Evolutionary conservation across 1,139 yeast species (phyloP).

Genomic region (Taphrina deformans): DNA sequence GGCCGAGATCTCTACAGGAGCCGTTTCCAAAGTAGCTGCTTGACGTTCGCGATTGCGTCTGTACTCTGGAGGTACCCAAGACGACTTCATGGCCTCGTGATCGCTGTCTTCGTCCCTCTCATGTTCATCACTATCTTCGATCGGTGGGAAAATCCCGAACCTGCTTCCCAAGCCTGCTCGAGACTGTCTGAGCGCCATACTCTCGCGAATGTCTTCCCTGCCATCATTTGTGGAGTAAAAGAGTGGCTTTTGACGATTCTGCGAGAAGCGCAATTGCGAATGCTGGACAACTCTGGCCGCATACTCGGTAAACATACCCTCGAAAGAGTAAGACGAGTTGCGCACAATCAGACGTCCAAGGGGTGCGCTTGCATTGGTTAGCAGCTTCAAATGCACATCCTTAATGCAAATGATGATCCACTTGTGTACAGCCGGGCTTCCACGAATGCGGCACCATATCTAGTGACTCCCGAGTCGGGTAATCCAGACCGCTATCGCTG

Average conservation of each 20-base stretch:
- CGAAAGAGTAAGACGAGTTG: neutral
- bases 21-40: neutral
- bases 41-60: neutral
- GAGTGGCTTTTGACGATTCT: slow-evolving; percentile 13
- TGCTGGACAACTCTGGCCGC: slow-evolving; percentile 26
- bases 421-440: neutral
- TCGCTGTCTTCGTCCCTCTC: slow-evolving; percentile 14
- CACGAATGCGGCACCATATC: neutral
- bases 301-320: slow-evolving; percentile 15
- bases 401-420: neutral
- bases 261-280: slow-evolving; percentile 20
- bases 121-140: slow-evolving; percentile 12
- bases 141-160: slow-evolving; percentile 11
- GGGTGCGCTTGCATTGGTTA: neutral
- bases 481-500: neutral
- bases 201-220: slow-evolving; percentile 26
- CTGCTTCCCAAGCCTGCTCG: slow-evolving; percentile 15
- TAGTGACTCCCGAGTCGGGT: neutral
- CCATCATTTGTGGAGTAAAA: slow-evolving; percentile 24
- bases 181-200: slow-evolving; percentile 28
- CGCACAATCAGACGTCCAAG: neutral
- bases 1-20: neutral
- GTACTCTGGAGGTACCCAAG: slow-evolving; percentile 21
- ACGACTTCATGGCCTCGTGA: slow-evolving; percentile 26
- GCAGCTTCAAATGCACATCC: neutral